Evolutionary conservation across 139 green algal genomes (phyloP).

Genomic region (Marvania coccoides): DNA sequence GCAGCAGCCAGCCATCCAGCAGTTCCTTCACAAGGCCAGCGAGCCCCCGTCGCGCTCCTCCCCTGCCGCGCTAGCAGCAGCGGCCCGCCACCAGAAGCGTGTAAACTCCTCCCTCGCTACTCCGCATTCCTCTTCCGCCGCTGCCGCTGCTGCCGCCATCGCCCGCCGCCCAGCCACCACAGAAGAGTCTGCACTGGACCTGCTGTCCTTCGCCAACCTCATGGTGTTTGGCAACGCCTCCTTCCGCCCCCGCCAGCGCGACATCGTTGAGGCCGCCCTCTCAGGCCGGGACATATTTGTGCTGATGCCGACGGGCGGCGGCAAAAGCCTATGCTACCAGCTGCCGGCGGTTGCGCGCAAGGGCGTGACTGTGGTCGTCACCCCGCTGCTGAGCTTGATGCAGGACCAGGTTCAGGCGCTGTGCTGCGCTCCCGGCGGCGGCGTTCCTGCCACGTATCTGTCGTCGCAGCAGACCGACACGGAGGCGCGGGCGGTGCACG

Average conservation of each 20-base stretch:
- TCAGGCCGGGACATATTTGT: constrained; percentile 71
- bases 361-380: constrained; percentile 88
- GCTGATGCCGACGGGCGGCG: constrained; percentile 92
- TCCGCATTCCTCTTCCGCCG: background rate
- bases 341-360: constrained; percentile 66
- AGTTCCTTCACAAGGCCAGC: too few relatives aligned
- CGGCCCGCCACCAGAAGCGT: too few relatives aligned
- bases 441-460: constrained; percentile 71
- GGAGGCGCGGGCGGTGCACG: constrained; percentile 45
- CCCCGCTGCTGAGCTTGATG: constrained; percentile 91
- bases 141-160: background rate
- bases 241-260: constrained; percentile 51
- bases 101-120: background rate
- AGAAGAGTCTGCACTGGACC: constrained; percentile 25
- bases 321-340: constrained; percentile 58
- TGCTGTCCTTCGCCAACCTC: constrained; percentile 39
- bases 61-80: too few relatives aligned
- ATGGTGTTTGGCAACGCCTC: constrained; percentile 44
- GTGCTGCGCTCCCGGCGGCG: constrained; percentile 30
- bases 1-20: too few relatives aligned
- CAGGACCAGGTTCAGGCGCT: constrained; percentile 75
- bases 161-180: background rate
- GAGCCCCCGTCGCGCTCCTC: too few relatives aligned
- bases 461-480: constrained; percentile 52
- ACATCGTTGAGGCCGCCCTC: constrained; percentile 64